Conservation (phyloP, 2,329 filamentous ascomycete species). For the Xylaria polymorpha region DNA sequence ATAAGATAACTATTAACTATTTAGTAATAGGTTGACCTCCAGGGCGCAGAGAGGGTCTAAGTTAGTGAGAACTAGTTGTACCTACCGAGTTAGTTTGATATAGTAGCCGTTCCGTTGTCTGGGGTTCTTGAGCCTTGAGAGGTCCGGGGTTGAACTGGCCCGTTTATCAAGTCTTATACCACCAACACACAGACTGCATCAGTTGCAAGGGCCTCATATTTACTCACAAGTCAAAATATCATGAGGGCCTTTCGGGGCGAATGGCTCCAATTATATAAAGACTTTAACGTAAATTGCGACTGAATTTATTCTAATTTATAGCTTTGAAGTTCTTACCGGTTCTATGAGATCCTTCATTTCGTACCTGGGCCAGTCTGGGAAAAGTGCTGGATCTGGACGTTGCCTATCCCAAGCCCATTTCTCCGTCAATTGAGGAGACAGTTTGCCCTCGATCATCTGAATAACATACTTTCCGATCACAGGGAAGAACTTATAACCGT, state of each 20-base stretch:
- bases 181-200: neutral
- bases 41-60: neutral
- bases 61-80: neutral
- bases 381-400: slow-evolving; percentile 60
- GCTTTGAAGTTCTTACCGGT: slow-evolving; percentile 27
- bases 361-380: slow-evolving; percentile 35
- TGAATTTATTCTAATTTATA: slow-evolving; percentile 17
- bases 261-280: neutral
- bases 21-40: neutral
- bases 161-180: neutral
- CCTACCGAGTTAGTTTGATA: neutral
- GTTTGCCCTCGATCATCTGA: slow-evolving; percentile 62
- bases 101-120: neutral
- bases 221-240: neutral
- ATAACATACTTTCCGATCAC: slow-evolving; percentile 71
- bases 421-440: slow-evolving; percentile 57
- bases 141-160: neutral
- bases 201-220: neutral
- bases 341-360: slow-evolving; percentile 38
- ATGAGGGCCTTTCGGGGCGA: neutral
- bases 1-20: neutral
- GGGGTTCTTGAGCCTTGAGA: neutral
- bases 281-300: neutral
- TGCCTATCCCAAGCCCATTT: slow-evolving; percentile 72
- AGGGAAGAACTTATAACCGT: slow-evolving; percentile 76